Conservation (phyloP, 805 yeast genomes). For the Saturnispora besseyi region DNA sequence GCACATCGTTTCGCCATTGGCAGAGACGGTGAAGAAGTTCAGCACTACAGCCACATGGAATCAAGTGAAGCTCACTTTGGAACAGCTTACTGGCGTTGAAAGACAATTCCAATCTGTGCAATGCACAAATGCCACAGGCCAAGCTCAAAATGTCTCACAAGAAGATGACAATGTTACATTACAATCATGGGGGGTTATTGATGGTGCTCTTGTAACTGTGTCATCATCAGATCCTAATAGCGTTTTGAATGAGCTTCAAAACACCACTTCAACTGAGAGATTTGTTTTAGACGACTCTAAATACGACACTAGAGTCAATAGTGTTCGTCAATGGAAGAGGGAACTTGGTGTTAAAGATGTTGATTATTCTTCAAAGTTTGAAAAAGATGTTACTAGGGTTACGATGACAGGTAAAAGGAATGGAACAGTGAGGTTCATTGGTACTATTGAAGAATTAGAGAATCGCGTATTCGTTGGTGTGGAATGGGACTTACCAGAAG, state of each 20-base stretch:
- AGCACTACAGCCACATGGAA: conserved; percentile 52
- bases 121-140: neutral
- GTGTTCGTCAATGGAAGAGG: conserved; percentile 74
- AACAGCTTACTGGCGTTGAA: conserved; percentile 66
- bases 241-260: conserved; percentile 1
- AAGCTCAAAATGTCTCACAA: neutral
- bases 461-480: conserved; percentile 72
- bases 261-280: neutral
- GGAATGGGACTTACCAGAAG: conserved; percentile 76
- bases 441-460: conserved; percentile 55
- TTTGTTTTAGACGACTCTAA: conserved; percentile 47
- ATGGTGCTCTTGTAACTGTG: neutral
- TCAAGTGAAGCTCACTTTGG: conserved; percentile 46
- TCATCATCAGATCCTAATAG: neutral
- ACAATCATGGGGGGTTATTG: neutral
- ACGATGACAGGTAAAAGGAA: conserved; percentile 55
- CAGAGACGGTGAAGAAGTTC: conserved; percentile 43
- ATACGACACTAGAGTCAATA: conserved; percentile 48
- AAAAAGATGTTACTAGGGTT: conserved; percentile 33
- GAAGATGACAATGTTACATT: neutral
- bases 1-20: neutral
- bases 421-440: conserved; percentile 67
- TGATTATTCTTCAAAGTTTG: conserved; percentile 28
- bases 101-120: conserved; percentile 37
- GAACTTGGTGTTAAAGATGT: conserved; percentile 63